Evolutionary conservation across 257 asterid species (phyloP).

Genomic region (Buddleja alternifolia): DNA sequence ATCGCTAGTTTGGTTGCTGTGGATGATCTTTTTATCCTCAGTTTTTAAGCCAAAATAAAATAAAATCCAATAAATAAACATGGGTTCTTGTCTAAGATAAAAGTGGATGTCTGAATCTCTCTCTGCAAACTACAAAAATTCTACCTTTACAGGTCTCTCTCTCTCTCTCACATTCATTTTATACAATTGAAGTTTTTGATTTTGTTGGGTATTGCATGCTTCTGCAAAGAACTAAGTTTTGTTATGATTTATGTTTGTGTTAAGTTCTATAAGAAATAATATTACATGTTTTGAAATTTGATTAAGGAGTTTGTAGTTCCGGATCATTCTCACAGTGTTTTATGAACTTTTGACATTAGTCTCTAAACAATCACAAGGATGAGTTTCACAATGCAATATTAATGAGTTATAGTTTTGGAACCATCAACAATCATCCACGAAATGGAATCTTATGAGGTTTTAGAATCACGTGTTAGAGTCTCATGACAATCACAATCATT

Average conservation of each 20-base stretch:
- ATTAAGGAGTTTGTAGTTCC: not conserved
- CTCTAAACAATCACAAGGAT: too few relatives aligned
- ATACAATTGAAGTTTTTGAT: not conserved
- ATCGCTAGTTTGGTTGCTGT: too few relatives aligned
- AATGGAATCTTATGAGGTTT: too few relatives aligned
- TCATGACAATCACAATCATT: too few relatives aligned
- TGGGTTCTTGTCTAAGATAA: constrained; percentile 35
- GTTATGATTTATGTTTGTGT: constrained; percentile 2
- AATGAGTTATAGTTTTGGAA: too few relatives aligned
- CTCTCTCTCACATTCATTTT: not conserved
- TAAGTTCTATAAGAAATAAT: not conserved
- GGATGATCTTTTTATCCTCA: too few relatives aligned
- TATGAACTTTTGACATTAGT: too few relatives aligned
- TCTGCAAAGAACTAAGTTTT: constrained; percentile 13
- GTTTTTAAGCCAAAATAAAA: too few relatives aligned
- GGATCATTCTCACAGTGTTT: too few relatives aligned
- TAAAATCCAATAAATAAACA: constrained; percentile 6
- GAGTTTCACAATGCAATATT: too few relatives aligned
- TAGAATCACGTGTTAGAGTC: too few relatives aligned
- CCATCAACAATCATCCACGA: too few relatives aligned
- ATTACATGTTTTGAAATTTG: constrained; percentile 8
- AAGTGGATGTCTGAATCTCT: constrained; percentile 29
- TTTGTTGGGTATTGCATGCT: not conserved
- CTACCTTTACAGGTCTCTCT: constrained; percentile 23
- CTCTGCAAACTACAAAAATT: not conserved